Evolutionary conservation across 257 asterid species (phyloP), one percentile per base, ranked within the genome.

Genomic region (Jasminum sambac): DNA sequence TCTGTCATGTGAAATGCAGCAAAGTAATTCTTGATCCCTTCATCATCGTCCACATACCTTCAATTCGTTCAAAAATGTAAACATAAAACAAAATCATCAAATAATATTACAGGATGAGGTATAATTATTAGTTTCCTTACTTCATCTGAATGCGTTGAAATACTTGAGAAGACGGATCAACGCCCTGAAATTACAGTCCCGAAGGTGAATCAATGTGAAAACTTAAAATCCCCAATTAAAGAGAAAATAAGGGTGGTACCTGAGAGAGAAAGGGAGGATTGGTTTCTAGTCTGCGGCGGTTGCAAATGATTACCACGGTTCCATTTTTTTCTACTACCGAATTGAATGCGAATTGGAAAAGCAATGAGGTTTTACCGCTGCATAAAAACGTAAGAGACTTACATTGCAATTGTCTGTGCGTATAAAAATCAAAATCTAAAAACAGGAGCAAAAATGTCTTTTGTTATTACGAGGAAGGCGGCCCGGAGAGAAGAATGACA

Each of bases 331-430:
- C 79, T 42, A 65, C 19, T 11, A 90, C 92, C 5, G 90, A 76
- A 68, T 91, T 94, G 60, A 82, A 74, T 0, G 99, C 99, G 41
- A 85, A 94, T 78, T 91, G 96, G 84, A 91, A 91, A 38, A 89
- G 93, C 76, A 94, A 77, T 5, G 99, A 94, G 65, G 96, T 86
- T 80, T 94, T 94, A 60, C 99, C 97, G 24, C 96, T 92, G 88
- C 80, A 74, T 9, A 71, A 74, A 74, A 60, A 42, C 19, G 34
- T 24, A 69, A 6, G 3, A 36, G 40, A 41, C 11, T 11, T 21
- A 52, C 40, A 40, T 34, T 17, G 5, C 8, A 25, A 48, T 9
- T 13, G 8, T 23, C 34, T 11, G 19, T 3, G 36, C 16, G 10
- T 36, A 43, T 19, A 64, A 37, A 48, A 62, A 40, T 5, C 4